Conservation (phyloP, 169 alveolate species). For the Plasmodium knowlesi region DNA sequence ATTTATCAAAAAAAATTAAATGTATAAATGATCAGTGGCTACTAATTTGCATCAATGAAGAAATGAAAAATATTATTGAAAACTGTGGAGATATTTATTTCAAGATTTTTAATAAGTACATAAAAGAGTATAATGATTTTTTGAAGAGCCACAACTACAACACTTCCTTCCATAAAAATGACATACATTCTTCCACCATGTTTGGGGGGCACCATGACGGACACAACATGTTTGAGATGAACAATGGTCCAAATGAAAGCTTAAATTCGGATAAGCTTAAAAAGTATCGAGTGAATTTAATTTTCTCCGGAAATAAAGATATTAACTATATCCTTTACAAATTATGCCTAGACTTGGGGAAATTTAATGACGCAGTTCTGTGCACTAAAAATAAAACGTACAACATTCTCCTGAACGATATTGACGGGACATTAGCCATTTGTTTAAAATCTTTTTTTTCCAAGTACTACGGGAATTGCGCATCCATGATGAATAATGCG, state of each 20-base stretch:
- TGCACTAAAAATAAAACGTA: slow-evolving; percentile 69
- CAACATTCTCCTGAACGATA: slow-evolving; percentile 56
- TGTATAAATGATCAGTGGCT: slow-evolving; percentile 68
- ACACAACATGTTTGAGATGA: slow-evolving; percentile 48
- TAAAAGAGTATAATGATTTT: slow-evolving; percentile 61
- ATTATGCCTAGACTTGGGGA: slow-evolving; percentile 47
- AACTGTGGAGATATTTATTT: slow-evolving; percentile 55
- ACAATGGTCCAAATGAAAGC: slow-evolving; percentile 5
- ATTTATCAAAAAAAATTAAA: slow-evolving; percentile 59
- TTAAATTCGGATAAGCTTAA: slow-evolving; percentile 33
- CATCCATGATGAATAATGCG: not conserved
- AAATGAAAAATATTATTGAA: slow-evolving; percentile 40
- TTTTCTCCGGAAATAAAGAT: slow-evolving; percentile 70
- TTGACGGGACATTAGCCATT: slow-evolving; percentile 71
- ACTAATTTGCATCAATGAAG: slow-evolving; percentile 59
- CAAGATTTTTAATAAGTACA: slow-evolving; percentile 60
- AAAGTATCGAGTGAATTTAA: slow-evolving; percentile 63
- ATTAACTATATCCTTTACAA: slow-evolving; percentile 55
- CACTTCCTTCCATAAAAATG: not conserved
- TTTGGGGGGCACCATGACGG: not conserved
- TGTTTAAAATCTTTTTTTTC: slow-evolving; percentile 57
- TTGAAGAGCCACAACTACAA: slow-evolving; percentile 52
- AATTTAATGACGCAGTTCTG: slow-evolving; percentile 62
- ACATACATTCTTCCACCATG: not conserved
- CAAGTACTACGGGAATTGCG: slow-evolving; percentile 1